Percentiles rank a stretch among this genome's conserved stretches.
phyloP scores from a whole-genome alignment of 73 alveolate species.

The Paramecium biaurelia region DNA sequence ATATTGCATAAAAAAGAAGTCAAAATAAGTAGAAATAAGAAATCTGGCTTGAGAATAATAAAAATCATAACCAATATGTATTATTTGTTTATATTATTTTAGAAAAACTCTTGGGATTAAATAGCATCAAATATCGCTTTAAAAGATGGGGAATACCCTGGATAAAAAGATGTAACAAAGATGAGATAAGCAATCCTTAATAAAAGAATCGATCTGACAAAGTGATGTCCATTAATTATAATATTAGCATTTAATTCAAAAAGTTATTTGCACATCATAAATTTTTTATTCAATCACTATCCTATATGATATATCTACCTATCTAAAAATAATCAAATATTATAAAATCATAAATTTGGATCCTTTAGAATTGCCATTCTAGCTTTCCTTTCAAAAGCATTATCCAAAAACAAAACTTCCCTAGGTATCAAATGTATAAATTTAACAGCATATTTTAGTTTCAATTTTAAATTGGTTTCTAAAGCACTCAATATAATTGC shows the following conservation, averaged over 20 bases:
- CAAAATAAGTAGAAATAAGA: constrained; percentile 4
- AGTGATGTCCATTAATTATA: neutral
- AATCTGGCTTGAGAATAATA: neutral
- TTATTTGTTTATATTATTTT: too few relatives aligned
- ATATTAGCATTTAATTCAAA: neutral
- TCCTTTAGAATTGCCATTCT: neutral
- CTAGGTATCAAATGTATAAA: neutral
- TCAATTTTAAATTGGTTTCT: neutral
- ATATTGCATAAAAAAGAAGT: neutral
- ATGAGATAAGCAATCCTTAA: constrained; percentile 58
- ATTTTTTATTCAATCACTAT: neutral
- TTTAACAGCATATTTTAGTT: neutral
- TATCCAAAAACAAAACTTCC: neutral
- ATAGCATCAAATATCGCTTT: constrained; percentile 40
- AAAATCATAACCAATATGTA: neutral
- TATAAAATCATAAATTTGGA: neutral
- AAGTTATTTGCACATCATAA: neutral
- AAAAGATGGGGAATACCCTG: constrained; percentile 64
- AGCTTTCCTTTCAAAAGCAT: neutral
- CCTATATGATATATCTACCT: neutral
- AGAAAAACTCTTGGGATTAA: constrained; percentile 64
- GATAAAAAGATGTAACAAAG: constrained; percentile 54
- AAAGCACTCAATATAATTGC: neutral
- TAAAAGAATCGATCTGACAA: constrained; percentile 57
- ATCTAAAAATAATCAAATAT: neutral